A percentile compares a stretch with the other conserved stretches of the same genome.
Evolutionary conservation across 108 stramenopile species (phyloP).

Genomic region (Nitzschia sp.): DNA sequence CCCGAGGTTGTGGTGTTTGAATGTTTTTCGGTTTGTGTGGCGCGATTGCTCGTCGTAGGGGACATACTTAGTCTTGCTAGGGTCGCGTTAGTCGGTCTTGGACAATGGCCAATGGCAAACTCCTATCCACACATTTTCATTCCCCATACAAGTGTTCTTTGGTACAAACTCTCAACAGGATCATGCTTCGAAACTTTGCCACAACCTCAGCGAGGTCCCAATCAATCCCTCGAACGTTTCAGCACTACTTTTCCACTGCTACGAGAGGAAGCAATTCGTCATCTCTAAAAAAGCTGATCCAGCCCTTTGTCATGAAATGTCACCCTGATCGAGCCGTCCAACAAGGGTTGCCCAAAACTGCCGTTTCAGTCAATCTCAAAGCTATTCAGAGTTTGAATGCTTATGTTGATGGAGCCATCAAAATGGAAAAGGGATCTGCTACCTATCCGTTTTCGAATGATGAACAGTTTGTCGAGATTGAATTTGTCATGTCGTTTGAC

Average conservation of each 20-base stretch:
- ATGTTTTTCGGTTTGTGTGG: too few relatives aligned
- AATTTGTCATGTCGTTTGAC: conserved; percentile 44
- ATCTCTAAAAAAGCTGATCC: conserved; percentile 54
- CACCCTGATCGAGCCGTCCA: conserved; percentile 69
- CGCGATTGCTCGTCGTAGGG: too few relatives aligned
- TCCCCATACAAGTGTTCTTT: too few relatives aligned
- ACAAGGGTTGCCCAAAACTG: conserved; percentile 37
- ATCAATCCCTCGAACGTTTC: background rate
- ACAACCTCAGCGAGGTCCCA: too few relatives aligned
- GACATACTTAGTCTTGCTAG: too few relatives aligned
- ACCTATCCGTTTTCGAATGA: conserved; percentile 29
- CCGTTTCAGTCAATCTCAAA: conserved; percentile 59
- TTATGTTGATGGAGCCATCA: conserved; percentile 55
- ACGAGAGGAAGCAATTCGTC: background rate
- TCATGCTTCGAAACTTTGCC: too few relatives aligned
- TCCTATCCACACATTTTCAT: too few relatives aligned
- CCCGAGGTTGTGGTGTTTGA: too few relatives aligned
- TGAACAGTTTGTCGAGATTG: conserved; percentile 33
- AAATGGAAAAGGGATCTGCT: conserved; percentile 15
- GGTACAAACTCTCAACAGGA: too few relatives aligned
- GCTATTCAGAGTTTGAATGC: conserved; percentile 81
- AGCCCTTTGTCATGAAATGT: conserved; percentile 77
- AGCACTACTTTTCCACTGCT: conserved; percentile 2
- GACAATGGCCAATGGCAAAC: too few relatives aligned
- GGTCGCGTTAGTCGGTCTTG: too few relatives aligned